Evolutionary conservation across 2,329 filamentous ascomycete species (phyloP), one percentile per base, ranked within the genome.

Genomic region (Alternaria solani): DNA sequence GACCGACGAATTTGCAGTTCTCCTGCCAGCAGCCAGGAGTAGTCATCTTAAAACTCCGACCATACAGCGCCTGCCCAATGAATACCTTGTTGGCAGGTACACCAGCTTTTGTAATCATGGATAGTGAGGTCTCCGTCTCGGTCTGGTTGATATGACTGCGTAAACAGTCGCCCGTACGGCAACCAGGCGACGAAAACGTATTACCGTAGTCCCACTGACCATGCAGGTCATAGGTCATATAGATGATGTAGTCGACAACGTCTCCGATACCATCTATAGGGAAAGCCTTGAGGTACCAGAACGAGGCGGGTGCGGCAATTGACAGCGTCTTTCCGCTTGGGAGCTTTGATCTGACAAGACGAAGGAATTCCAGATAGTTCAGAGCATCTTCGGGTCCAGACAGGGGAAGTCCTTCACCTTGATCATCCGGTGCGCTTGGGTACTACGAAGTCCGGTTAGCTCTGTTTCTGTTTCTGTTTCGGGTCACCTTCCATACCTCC

Each of bases 141-240:
- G 80, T 81, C 9, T 68, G 30, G 61, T 81, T 81, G 39, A 81
- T 66, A 41, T 80, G 75, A 2, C 64, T 72, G 1, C 80, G 68
- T 3, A 75, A 42, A 44, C 73, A 76, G 36, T 73, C 70, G 3
- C 73, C 74, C 8, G 38, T 49, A 1, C 51, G 26, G 54, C 80
- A 82, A 6, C 71, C 74, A 1, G 62, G 39, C 12, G 52, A 55
- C 0, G 75, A 36, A 38, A 51, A 63, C 36, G 59, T 16, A 28
- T 80, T 82, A 44, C 63, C 69, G 28, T 68, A 70, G 57, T 81
- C 79, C 79, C 79, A 81, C 52, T 81, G 78, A 3, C 80, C 80
- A 58, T 82, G 78, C 41, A 82, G 55, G 51, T 76, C 73, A 41
- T 77, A 77, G 4, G 73, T 76, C 73, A 77, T 77, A 58, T 70